Percentiles rank a stretch among this genome's conserved stretches.
phyloP scores from a whole-genome alignment of 176 grass and related monocot genomes.

The Aegilops tauschii region DNA sequence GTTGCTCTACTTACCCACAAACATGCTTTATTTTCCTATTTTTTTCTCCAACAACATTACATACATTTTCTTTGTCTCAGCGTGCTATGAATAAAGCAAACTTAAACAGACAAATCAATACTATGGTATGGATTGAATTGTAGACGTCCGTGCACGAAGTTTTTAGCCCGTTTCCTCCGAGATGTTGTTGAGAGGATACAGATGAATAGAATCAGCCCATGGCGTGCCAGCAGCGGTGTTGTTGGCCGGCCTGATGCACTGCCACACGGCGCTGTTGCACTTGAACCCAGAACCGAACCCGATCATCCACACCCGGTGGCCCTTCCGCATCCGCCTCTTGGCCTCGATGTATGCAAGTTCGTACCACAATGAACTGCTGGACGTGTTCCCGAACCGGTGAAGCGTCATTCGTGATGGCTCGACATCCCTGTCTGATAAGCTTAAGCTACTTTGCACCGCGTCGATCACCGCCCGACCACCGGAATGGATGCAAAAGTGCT shows the following conservation, averaged over 20 bases:
- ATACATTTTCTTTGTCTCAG: too few relatives aligned
- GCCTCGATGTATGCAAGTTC: conserved; percentile 38
- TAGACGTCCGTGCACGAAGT: not conserved
- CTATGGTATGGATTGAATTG: too few relatives aligned
- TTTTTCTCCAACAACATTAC: not conserved
- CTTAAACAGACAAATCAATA: too few relatives aligned
- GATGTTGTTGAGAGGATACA: not conserved
- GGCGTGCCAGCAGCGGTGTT: not conserved
- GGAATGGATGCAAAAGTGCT: conserved; percentile 87
- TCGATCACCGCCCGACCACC: conserved; percentile 70
- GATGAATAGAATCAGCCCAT: conserved; percentile 28
- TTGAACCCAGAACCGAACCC: conserved; percentile 49
- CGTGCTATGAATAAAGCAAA: too few relatives aligned
- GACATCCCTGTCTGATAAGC: not conserved
- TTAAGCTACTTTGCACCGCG: conserved; percentile 10
- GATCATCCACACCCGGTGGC: conserved; percentile 23
- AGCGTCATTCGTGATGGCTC: conserved; percentile 30
- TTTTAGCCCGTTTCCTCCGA: not conserved
- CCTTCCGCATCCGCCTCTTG: not conserved
- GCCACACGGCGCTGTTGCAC: conserved; percentile 28
- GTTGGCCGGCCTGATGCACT: not conserved
- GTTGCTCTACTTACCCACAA: not conserved
- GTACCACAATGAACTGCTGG: conserved; percentile 43
- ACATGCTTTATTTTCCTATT: not conserved
- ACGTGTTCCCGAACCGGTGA: conserved; percentile 45